Base-by-base conservation (phyloP, 495 filamentous ascomycete genomes). In the Penicillium fimorum region DNA sequence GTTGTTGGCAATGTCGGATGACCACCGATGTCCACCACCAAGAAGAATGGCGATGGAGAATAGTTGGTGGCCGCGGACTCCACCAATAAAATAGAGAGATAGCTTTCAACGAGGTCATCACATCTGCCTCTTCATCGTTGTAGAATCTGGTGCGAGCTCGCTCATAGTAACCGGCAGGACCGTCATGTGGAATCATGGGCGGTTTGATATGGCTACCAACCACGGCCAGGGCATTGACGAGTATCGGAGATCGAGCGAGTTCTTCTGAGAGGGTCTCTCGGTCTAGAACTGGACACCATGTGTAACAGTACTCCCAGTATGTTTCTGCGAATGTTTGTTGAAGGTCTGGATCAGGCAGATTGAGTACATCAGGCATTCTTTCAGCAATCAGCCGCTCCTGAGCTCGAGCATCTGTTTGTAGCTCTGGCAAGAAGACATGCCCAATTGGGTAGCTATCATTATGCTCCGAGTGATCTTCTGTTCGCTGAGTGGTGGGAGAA, bases 11-110 rank as follows among this genome's bases (percentile, higher is more conserved):
- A 47, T 71, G 69, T 2, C 70, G 67, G 40, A 73, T 71, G 13
- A 68, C 61, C 17, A 71, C 67, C 25, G 67, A 66, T 0, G 70
- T 71, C 70, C 70, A 73, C 70, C 70, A 73, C 70, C 70, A 73
- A 12, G 70, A 71, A 2, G 69, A 70, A 57, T 73, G 64, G 5
- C 70, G 70, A 30, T 67, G 67, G 15, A 70, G 67, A 13, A 62
- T 53, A 3, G 70, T 60, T 12, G 62, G 61, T 2, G 69, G 61
- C 1, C 69, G 69, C 13, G 70, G 70, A 15, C 68, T 70, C 70
- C 70, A 73, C 70, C 70, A 73, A 56, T 73, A 73, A 50, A 70
- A 68, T 10, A 73, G 58, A 4, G 69, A 59, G 13, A 73, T 58
- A 10, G 69, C 67, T 52, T 73, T 66, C 0, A 73, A 38, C 2